A percentile compares a stretch with the other conserved stretches of the same genome.
These are phyloP conservation scores for Alternaria ventricosa DNA, from an alignment of 2,329 filamentous ascomycete species.

Conservation along the genomic window DNA sequence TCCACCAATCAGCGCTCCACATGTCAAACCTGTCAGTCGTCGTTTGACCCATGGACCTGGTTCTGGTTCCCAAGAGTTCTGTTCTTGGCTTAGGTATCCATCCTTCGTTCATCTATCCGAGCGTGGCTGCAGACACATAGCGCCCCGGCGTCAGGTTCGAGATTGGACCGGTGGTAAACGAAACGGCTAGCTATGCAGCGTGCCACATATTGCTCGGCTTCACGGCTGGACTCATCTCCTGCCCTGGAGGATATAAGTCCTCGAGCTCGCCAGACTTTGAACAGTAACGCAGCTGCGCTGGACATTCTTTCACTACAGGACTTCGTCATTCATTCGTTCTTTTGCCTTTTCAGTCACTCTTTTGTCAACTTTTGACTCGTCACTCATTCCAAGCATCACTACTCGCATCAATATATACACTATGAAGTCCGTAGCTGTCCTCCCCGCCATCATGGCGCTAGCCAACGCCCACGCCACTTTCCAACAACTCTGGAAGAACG, in stretches of 20 bases:
- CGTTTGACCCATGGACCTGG: constrained; percentile 11
- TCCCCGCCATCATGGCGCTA: constrained; percentile 35
- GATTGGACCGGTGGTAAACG: constrained; percentile 33
- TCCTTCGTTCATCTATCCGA: constrained; percentile 27
- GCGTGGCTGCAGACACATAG: constrained; percentile 29
- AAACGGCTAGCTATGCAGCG: constrained; percentile 29
- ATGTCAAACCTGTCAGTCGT: constrained; percentile 21
- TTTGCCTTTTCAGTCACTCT: constrained; percentile 31
- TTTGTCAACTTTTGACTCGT: constrained; percentile 26
- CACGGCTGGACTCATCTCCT: constrained; percentile 21
- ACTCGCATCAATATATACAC: constrained; percentile 1
- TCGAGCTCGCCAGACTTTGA: constrained; percentile 6
- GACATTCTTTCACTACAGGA: constrained; percentile 35
- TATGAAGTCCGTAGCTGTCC: constrained; percentile 37
- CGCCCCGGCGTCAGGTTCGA: constrained; percentile 22
- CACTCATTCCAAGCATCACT: constrained; percentile 23
- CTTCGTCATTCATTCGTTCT: constrained; percentile 21
- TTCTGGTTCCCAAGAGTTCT: constrained; percentile 5
- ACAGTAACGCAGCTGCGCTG: constrained; percentile 41
- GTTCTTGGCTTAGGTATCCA: constrained; percentile 15
- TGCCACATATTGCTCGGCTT: constrained; percentile 23
- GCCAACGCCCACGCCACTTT: constrained; percentile 39
- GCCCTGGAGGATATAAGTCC: constrained; percentile 28
- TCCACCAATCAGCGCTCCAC: constrained; percentile 23
- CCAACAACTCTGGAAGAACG: constrained; percentile 42